A percentile compares a stretch with the other conserved stretches of the same genome.
Evolutionary conservation across 768 basidiomycete genomes (phyloP).

Genomic region (Auricularia sp.): DNA sequence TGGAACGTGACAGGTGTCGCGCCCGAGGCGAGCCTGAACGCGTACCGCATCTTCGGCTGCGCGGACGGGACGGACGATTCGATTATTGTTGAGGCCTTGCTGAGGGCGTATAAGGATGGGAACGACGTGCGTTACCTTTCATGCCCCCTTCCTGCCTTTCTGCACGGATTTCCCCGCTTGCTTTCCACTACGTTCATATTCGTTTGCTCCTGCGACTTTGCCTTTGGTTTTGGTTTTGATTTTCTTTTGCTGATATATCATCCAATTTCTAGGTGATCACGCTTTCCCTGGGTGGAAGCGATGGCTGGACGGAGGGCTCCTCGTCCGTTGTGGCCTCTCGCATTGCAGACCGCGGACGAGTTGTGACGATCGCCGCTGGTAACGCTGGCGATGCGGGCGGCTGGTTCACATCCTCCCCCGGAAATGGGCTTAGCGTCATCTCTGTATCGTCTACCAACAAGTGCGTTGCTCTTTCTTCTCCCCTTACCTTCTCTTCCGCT

Average conservation of each 20-base stretch:
- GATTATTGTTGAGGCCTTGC: conserved; percentile 3
- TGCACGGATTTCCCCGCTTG: too few species aligned
- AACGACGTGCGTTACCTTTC: conserved; percentile 11
- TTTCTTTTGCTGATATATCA: too few species aligned
- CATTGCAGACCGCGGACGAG: conserved; percentile 20
- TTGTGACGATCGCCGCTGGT: conserved; percentile 23
- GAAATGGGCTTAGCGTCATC: conserved; percentile 20
- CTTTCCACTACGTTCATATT: too few species aligned
- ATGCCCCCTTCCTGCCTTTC: too few species aligned
- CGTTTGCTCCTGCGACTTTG: too few species aligned
- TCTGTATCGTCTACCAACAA: conserved; percentile 17
- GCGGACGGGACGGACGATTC: conserved; percentile 28
- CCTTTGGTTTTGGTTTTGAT: too few species aligned
- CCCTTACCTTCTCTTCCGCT: not conserved
- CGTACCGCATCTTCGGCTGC: conserved; percentile 14
- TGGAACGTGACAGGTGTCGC: conserved; percentile 28
- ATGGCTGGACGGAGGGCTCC: conserved; percentile 23
- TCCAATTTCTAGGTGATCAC: conserved; percentile 14
- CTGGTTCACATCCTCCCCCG: conserved; percentile 22
- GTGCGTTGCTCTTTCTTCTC: not conserved
- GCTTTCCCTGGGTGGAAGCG: conserved; percentile 22
- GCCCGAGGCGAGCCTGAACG: conserved; percentile 19
- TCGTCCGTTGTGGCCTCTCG: conserved; percentile 20
- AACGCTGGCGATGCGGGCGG: conserved; percentile 24
- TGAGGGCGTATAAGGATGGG: conserved; percentile 14